A percentile compares a stretch with the other conserved stretches of the same genome.
These are phyloP conservation scores for Trichoderma sp. DNA, from an alignment of 2,329 filamentous ascomycete species.

Conservation along the genomic window DNA sequence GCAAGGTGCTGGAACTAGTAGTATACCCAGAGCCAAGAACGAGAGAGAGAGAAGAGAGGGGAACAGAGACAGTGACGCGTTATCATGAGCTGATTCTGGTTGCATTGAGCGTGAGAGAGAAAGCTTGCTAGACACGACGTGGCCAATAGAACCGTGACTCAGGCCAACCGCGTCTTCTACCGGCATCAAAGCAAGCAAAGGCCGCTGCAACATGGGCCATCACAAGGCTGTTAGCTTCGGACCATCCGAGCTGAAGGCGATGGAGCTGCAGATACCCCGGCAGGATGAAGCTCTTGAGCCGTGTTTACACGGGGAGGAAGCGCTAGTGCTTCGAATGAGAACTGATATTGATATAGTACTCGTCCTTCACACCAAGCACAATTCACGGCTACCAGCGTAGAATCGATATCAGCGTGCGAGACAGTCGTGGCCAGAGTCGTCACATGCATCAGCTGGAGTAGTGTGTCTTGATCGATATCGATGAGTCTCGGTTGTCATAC, in stretches of 20 bases:
- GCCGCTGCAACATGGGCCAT: neutral
- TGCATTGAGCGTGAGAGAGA: neutral
- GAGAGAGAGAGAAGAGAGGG: neutral
- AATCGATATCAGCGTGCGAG: neutral
- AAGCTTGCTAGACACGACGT: neutral
- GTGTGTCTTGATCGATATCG: neutral
- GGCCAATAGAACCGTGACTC: neutral
- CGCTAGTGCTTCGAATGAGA: neutral
- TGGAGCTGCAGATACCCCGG: neutral
- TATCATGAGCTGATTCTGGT: neutral
- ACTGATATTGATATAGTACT: neutral
- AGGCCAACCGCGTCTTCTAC: neutral
- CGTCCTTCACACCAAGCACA: neutral
- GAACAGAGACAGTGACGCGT: neutral
- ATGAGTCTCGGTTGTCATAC: neutral
- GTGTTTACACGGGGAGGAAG: neutral
- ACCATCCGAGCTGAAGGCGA: conserved; percentile 11
- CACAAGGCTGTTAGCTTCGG: conserved; percentile 17
- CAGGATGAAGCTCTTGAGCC: neutral
- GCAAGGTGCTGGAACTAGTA: neutral
- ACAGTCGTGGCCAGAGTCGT: neutral
- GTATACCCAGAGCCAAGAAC: neutral
- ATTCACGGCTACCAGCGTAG: neutral
- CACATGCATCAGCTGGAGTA: neutral
- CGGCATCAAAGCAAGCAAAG: neutral